Conservation (phyloP, 495 filamentous ascomycete genomes). For the Parachaetomium inaequale region DNA sequence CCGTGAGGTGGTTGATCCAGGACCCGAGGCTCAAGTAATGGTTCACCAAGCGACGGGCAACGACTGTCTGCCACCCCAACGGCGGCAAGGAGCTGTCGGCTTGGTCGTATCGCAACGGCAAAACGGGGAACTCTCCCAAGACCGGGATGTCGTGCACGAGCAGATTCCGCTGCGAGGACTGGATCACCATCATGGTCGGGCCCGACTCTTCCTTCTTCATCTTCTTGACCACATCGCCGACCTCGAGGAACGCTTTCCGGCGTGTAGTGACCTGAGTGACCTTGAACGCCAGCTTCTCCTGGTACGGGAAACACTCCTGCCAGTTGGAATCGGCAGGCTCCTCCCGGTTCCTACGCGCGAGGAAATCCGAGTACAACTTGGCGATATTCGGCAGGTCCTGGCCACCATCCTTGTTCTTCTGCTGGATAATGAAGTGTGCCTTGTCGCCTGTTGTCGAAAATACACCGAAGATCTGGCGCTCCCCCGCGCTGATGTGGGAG, state of each 20-base stretch:
- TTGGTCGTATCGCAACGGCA: conserved; percentile 75
- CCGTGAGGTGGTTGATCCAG: conserved; percentile 84
- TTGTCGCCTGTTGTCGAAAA: conserved; percentile 80
- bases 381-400: conserved; percentile 84
- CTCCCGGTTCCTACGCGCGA: conserved; percentile 55
- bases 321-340: conserved; percentile 64
- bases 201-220: conserved; percentile 75
- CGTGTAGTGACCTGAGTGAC: conserved; percentile 81
- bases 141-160: conserved; percentile 82
- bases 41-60: conserved; percentile 77
- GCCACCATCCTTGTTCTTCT: conserved; percentile 66
- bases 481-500: conserved; percentile 86
- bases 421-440: conserved; percentile 81
- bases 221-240: conserved; percentile 81
- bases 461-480: conserved; percentile 86
- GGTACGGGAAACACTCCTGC: conserved; percentile 80
- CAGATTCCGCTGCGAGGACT: conserved; percentile 78
- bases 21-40: conserved; percentile 87
- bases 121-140: conserved; percentile 76
- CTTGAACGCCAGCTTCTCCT: conserved; percentile 81
- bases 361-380: conserved; percentile 81
- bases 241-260: conserved; percentile 80
- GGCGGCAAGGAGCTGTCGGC: conserved; percentile 84
- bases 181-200: conserved; percentile 79
- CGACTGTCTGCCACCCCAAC: conserved; percentile 88